Evolutionary conservation across 805 yeast genomes (phyloP).

Genomic region (Yarrowia sp.): DNA sequence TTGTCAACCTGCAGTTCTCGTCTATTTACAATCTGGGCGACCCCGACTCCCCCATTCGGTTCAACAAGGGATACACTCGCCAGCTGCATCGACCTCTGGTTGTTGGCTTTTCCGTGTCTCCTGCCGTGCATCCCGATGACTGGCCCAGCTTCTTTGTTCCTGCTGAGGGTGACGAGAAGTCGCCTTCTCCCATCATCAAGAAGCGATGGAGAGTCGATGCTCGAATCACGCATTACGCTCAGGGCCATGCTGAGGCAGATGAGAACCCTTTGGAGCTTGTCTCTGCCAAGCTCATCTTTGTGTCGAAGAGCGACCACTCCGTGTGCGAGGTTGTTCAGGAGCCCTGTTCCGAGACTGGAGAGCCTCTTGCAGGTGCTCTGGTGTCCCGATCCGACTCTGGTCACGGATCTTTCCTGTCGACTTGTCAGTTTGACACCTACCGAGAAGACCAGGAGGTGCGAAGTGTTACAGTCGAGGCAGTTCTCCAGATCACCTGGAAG

Average conservation of each 20-base stretch:
- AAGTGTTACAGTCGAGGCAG: slow-evolving; percentile 31
- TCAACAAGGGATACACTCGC: slow-evolving; percentile 30
- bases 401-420: slow-evolving; percentile 9
- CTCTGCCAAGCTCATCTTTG: background rate
- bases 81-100: slow-evolving; percentile 41
- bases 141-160: slow-evolving; percentile 44
- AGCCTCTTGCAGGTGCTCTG: background rate
- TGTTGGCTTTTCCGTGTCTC: slow-evolving; percentile 40
- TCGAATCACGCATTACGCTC: slow-evolving; percentile 12
- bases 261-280: slow-evolving; percentile 10
- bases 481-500: slow-evolving; percentile 2
- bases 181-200: slow-evolving; percentile 36
- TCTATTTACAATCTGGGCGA: slow-evolving; percentile 29
- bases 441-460: slow-evolving; percentile 30
- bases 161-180: slow-evolving; percentile 13
- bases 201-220: slow-evolving; percentile 25
- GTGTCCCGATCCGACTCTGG: slow-evolving; percentile 4
- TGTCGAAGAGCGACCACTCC: background rate
- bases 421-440: slow-evolving; percentile 29
- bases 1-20: slow-evolving; percentile 30
- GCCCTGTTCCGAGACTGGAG: background rate
- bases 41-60: slow-evolving; percentile 31
- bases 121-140: slow-evolving; percentile 36
- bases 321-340: background rate
- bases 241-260: background rate